phyloP scores from a whole-genome alignment of 2,329 filamentous ascomycete species.

The Delphinella strobiligena region DNA sequence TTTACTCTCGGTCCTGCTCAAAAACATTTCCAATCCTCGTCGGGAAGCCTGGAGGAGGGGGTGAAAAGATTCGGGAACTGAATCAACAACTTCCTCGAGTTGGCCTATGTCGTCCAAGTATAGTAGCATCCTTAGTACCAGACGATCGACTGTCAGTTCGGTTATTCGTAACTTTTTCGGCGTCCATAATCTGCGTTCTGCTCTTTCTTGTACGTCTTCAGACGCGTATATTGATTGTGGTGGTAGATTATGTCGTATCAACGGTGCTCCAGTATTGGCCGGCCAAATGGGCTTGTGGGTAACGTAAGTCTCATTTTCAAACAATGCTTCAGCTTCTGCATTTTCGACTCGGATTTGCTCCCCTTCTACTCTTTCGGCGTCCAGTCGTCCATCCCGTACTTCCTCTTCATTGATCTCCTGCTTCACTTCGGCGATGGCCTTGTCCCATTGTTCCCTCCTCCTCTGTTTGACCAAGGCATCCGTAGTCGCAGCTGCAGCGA shows the following conservation, averaged over 20 bases:
- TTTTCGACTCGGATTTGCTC: slow-evolving; percentile 1
- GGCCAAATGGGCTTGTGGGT: slow-evolving; percentile 19
- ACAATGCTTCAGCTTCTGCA: slow-evolving; percentile 2
- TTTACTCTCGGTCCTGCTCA: not conserved
- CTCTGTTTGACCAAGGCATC: slow-evolving; percentile 50
- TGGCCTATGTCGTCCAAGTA: slow-evolving; percentile 12
- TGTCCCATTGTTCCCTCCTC: slow-evolving; percentile 49
- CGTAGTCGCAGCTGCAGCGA: slow-evolving; percentile 51
- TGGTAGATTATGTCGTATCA: slow-evolving; percentile 23
- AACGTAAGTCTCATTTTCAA: not conserved
- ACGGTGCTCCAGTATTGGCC: slow-evolving; percentile 25
- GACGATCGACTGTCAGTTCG: slow-evolving; percentile 27
- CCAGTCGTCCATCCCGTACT: slow-evolving; percentile 18
- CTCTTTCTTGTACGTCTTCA: slow-evolving; percentile 18
- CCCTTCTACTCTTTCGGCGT: not conserved
- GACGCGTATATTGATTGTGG: slow-evolving; percentile 35
- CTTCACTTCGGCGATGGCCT: slow-evolving; percentile 44
- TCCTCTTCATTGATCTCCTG: slow-evolving; percentile 34
- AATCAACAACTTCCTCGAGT: slow-evolving; percentile 10
- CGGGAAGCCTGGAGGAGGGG: slow-evolving; percentile 1
- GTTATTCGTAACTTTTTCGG: slow-evolving; percentile 32
- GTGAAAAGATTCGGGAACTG: slow-evolving; percentile 15
- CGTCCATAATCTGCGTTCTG: slow-evolving; percentile 21
- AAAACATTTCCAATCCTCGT: not conserved
- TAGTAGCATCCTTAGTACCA: slow-evolving; percentile 26